phyloP scores from a whole-genome alignment of 2,329 filamentous ascomycete species.

The Fusarium vanettenii region DNA sequence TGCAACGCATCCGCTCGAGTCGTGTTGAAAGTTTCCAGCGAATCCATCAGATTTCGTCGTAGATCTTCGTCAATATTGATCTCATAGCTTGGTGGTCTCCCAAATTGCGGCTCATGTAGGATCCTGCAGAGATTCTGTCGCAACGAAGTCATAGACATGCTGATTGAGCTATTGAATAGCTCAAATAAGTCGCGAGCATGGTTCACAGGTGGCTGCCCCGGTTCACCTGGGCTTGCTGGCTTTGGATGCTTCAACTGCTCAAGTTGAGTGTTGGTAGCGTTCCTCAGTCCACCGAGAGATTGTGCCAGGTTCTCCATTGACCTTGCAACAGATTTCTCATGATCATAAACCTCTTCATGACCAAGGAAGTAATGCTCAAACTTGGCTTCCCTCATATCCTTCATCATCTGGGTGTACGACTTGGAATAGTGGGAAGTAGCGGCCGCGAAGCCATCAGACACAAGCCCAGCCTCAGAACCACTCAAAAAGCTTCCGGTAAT shows the following conservation, averaged over 20 bases:
- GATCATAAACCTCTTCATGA: slow-evolving; percentile 79
- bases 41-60: slow-evolving; percentile 81
- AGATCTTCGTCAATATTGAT: slow-evolving; percentile 78
- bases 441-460: slow-evolving; percentile 71
- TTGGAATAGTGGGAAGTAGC: slow-evolving; percentile 72
- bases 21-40: slow-evolving; percentile 92
- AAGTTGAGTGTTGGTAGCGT: slow-evolving; percentile 91
- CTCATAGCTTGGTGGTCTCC: slow-evolving; percentile 55
- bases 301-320: slow-evolving; percentile 89
- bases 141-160: slow-evolving; percentile 24
- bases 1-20: slow-evolving; percentile 86
- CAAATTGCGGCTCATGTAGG: slow-evolving; percentile 43
- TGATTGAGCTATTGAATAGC: slow-evolving; percentile 29
- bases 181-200: slow-evolving; percentile 27
- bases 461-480: slow-evolving; percentile 82
- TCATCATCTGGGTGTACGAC: slow-evolving; percentile 76
- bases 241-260: slow-evolving; percentile 70
- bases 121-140: slow-evolving; percentile 26
- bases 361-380: slow-evolving; percentile 88
- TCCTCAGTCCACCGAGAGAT: slow-evolving; percentile 88
- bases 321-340: slow-evolving; percentile 83
- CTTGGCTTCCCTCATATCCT: slow-evolving; percentile 85
- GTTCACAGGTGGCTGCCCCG: not conserved
- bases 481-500: slow-evolving; percentile 86
- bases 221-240: not conserved